Conservation (phyloP, 2,329 filamentous ascomycete species). For the Alternaria sp. region DNA sequence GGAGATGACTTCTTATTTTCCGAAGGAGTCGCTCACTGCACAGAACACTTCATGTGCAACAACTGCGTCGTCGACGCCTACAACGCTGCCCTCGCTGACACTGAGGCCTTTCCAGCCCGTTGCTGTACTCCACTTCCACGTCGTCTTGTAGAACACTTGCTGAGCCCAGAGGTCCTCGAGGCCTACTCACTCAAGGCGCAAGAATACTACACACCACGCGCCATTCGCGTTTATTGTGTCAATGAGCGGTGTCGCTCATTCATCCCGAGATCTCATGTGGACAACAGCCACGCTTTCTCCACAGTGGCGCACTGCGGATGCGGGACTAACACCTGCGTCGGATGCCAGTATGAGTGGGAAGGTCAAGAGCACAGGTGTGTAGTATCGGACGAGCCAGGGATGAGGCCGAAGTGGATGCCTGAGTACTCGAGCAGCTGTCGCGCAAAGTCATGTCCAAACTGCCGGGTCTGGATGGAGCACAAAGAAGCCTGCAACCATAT, state of each 20-base stretch:
- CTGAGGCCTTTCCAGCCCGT: background rate
- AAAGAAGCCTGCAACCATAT: conserved; percentile 23
- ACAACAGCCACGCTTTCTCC: background rate
- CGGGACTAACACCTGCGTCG: conserved; percentile 3
- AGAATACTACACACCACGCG: background rate
- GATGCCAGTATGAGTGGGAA: conserved; percentile 9
- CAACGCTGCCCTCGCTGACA: background rate
- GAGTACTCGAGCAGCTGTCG: conserved; percentile 13
- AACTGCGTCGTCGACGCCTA: background rate
- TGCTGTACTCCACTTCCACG: conserved; percentile 2
- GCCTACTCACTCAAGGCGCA: background rate
- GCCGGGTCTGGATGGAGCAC: conserved; percentile 18
- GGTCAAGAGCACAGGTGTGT: background rate
- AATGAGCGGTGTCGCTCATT: conserved; percentile 2
- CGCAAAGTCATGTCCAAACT: conserved; percentile 19
- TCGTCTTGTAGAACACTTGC: background rate
- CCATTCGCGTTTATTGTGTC: conserved; percentile 1
- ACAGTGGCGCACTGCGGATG: background rate
- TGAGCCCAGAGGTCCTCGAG: background rate
- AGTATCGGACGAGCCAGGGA: background rate
- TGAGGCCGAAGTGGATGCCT: conserved; percentile 14
- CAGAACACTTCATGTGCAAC: conserved; percentile 9
- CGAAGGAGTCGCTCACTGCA: background rate
- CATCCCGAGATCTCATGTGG: background rate
- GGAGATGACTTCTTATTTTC: background rate